These are phyloP conservation scores for Ophiostoma ulmi DNA, from an alignment of 2,329 filamentous ascomycete genomes.

Conservation along the genomic window DNA sequence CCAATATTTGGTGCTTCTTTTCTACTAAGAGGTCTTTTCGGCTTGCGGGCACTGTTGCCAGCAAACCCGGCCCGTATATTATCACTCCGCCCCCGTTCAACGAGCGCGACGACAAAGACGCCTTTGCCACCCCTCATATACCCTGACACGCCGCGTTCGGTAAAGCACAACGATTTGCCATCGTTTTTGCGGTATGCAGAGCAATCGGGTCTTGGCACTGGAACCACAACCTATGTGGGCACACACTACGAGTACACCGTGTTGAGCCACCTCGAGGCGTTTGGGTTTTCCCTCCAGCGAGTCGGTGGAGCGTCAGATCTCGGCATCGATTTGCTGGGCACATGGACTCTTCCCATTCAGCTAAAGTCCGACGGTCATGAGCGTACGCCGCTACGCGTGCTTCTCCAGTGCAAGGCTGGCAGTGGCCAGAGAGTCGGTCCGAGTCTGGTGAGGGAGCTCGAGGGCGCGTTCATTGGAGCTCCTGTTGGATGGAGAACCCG, in stretches of 20 bases:
- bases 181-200: constrained; percentile 62
- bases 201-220: constrained; percentile 49
- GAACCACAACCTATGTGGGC: constrained; percentile 60
- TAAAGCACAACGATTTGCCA: constrained; percentile 57
- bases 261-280: constrained; percentile 48
- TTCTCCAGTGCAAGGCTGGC: constrained; percentile 66
- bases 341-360: constrained; percentile 54
- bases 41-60: neutral
- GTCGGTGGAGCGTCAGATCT: constrained; percentile 62
- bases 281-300: constrained; percentile 61
- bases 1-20: neutral
- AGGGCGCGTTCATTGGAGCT: constrained; percentile 70
- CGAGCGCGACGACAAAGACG: neutral
- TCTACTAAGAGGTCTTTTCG: neutral
- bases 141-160: constrained; percentile 41
- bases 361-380: constrained; percentile 25
- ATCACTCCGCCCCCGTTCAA: neutral
- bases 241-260: constrained; percentile 74
- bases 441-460: constrained; percentile 64
- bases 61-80: neutral
- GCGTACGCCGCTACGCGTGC: constrained; percentile 40
- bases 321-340: constrained; percentile 70
- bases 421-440: constrained; percentile 48
- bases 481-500: constrained; percentile 62
- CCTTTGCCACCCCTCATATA: constrained; percentile 35